These are phyloP conservation scores for Cryptococcus maquisensis DNA, from an alignment of 1,284 basidiomycete genomes.

Conservation along the genomic window DNA sequence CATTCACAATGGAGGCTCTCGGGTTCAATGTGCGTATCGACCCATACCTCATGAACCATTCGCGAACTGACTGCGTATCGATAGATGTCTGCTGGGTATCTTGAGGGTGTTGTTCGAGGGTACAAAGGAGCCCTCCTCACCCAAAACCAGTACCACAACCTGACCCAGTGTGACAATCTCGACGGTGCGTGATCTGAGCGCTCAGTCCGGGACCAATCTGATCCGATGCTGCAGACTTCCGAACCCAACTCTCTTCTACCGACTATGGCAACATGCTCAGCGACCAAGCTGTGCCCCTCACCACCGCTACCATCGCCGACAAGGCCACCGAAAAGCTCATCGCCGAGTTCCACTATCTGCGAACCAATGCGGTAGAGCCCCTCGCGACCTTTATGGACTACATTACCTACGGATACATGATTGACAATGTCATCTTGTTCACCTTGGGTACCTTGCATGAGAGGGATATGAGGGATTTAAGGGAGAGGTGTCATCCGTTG, in stretches of 20 bases:
- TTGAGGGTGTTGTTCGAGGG: constrained; percentile 90
- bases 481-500: constrained; percentile 94
- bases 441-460: constrained; percentile 98
- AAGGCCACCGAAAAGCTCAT: constrained; percentile 93
- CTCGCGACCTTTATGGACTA: constrained; percentile 94
- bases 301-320: constrained; percentile 90
- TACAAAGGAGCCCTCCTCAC: constrained; percentile 91
- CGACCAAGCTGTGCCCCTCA: constrained; percentile 92
- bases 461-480: constrained; percentile 91
- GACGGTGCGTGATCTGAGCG: constrained; percentile 63
- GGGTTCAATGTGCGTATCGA: constrained; percentile 69
- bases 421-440: constrained; percentile 96
- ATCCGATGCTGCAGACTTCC: constrained; percentile 62
- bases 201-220: background rate
- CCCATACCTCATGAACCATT: constrained; percentile 15
- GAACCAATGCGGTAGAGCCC: constrained; percentile 85
- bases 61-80: background rate
- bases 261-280: constrained; percentile 99
- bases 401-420: constrained; percentile 98
- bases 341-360: constrained; percentile 93
- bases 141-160: constrained; percentile 82
- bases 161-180: constrained; percentile 95
- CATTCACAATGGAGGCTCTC: constrained; percentile 68
- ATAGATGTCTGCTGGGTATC: constrained; percentile 74
- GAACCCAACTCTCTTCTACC: constrained; percentile 88